phyloP scores from a whole-genome alignment of 148 eudicot genomes.

The Silene uniflora region DNA sequence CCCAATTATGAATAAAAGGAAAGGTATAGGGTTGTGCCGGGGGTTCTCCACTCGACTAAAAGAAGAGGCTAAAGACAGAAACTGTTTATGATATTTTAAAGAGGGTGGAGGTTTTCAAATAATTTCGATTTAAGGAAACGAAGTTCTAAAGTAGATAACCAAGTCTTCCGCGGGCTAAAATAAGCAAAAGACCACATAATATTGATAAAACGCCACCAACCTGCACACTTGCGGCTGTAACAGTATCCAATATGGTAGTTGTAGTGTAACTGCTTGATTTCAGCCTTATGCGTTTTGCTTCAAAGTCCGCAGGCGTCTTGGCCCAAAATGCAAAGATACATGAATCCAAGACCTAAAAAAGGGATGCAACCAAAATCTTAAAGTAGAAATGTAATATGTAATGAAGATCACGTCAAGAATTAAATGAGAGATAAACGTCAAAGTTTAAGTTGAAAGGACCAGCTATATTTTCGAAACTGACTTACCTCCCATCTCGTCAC shows the following conservation, averaged over 20 bases:
- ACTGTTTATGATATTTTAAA: too few relatives aligned
- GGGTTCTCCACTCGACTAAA: too few relatives aligned
- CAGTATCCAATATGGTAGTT: slow-evolving; percentile 69
- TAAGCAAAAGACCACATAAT: not conserved
- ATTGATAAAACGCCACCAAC: slow-evolving; percentile 27
- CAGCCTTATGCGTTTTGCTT: slow-evolving; percentile 73
- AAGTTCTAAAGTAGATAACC: not conserved
- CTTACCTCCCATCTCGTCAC: slow-evolving; percentile 79
- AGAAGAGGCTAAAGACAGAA: too few relatives aligned
- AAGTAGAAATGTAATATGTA: not conserved
- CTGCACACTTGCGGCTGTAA: slow-evolving; percentile 93
- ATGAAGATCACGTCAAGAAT: not conserved
- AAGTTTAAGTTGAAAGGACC: not conserved
- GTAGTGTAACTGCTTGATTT: slow-evolving; percentile 84
- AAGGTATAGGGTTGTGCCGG: too few relatives aligned
- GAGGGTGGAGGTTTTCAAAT: too few relatives aligned
- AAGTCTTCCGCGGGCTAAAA: not conserved
- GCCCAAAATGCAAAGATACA: slow-evolving; percentile 92
- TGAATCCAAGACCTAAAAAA: slow-evolving; percentile 69
- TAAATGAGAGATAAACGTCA: not conserved
- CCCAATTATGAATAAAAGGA: too few relatives aligned
- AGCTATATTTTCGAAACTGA: not conserved
- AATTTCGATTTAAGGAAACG: too few relatives aligned
- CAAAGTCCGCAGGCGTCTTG: slow-evolving; percentile 60
- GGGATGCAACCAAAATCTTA: slow-evolving; percentile 4